phyloP scores from a whole-genome alignment of 148 eudicot species.

The Rhododendron henanense region DNA sequence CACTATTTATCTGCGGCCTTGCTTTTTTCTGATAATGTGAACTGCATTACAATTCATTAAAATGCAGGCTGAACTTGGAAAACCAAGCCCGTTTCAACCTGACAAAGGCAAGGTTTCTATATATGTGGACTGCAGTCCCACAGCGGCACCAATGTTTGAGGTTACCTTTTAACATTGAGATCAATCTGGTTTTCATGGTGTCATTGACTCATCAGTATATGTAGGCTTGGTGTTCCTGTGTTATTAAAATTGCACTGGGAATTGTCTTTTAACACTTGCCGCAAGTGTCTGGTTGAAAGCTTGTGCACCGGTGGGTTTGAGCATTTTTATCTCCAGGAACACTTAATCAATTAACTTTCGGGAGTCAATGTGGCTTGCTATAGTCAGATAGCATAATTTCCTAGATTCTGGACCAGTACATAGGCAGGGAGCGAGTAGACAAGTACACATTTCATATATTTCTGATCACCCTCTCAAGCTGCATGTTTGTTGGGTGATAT shows the following conservation, averaged over 20 bases:
- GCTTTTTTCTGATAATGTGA: not conserved
- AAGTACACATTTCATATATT: not conserved
- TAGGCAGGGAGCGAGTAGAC: not conserved
- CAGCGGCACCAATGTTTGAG: slow-evolving; percentile 81
- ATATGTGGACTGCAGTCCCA: slow-evolving; percentile 82
- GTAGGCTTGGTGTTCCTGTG: not conserved
- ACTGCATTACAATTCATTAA: not conserved
- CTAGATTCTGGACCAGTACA: not conserved
- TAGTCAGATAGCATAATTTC: not conserved
- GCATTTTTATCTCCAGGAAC: not conserved
- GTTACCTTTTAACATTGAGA: slow-evolving; percentile 16
- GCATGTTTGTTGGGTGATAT: not conserved
- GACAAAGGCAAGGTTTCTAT: slow-evolving; percentile 83
- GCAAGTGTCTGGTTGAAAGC: not conserved
- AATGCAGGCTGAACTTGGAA: slow-evolving; percentile 75
- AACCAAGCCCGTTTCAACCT: slow-evolving; percentile 63
- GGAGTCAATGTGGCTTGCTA: not conserved
- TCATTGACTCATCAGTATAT: not conserved
- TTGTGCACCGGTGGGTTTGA: not conserved
- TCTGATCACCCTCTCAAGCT: not conserved
- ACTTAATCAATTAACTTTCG: not conserved
- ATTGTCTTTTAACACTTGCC: not conserved
- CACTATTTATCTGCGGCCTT: not conserved
- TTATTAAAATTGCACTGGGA: not conserved
- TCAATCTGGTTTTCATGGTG: not conserved